These are phyloP conservation scores for Nitzschia palea DNA, from an alignment of 108 stramenopile species.

Conservation along the genomic window DNA sequence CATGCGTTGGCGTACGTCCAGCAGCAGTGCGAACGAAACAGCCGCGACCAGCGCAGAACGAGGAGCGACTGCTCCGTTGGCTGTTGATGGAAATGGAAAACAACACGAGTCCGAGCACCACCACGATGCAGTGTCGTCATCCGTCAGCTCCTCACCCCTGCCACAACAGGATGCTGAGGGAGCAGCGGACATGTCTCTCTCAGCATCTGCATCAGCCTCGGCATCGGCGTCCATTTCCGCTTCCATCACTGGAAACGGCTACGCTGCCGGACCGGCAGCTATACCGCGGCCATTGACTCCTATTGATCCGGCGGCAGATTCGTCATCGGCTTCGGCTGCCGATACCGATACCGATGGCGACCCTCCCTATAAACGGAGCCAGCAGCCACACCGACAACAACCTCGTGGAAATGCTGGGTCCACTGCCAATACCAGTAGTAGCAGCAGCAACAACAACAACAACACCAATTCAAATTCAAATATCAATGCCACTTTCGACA, in stretches of 20 bases:
- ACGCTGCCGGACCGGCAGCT: not conserved
- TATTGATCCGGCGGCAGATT: not conserved
- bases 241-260: not conserved
- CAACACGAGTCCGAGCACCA: not conserved
- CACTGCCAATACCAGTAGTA: not conserved
- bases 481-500: too few species aligned
- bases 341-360: slow-evolving; percentile 9
- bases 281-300: not conserved
- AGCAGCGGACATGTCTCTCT: not conserved
- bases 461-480: too few species aligned
- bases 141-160: slow-evolving; percentile 2
- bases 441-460: not conserved
- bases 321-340: not conserved
- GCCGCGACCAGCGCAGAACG: not conserved
- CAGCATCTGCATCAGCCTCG: not conserved
- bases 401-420: not conserved
- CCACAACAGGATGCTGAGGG: not conserved
- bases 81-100: too few species aligned
- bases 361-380: slow-evolving; percentile 19
- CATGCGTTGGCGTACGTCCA: not conserved
- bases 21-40: not conserved
- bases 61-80: not conserved
- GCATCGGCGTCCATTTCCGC: not conserved
- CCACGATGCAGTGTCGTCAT: not conserved
- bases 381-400: not conserved